A percentile compares a stretch with the other conserved stretches of the same genome.
phyloP scores from a whole-genome alignment of 345 rosid species.

The Streptanthus diversifolius region DNA sequence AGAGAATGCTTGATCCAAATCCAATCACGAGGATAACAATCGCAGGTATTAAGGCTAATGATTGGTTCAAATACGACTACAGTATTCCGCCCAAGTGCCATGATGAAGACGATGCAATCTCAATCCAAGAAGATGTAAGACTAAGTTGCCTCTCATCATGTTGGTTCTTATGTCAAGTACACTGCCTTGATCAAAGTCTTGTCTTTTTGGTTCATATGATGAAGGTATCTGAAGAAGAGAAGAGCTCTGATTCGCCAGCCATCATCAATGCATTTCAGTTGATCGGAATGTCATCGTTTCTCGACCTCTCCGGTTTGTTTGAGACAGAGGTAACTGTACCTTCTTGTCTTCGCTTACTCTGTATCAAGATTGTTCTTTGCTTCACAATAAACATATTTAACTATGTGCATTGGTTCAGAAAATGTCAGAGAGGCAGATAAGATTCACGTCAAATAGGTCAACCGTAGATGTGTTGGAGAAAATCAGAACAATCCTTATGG shows the following conservation, averaged over 20 bases:
- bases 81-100: conserved; percentile 44
- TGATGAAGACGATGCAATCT: conserved; percentile 51
- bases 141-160: neutral
- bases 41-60: conserved; percentile 50
- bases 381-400: neutral
- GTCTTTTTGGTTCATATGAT: neutral
- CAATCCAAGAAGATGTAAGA: conserved; percentile 54
- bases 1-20: conserved; percentile 80
- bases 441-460: conserved; percentile 69
- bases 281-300: conserved; percentile 88
- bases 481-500: conserved; percentile 48
- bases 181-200: neutral
- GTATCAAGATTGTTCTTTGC: neutral
- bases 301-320: conserved; percentile 86
- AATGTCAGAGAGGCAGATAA: conserved; percentile 72
- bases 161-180: neutral
- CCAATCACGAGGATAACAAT: conserved; percentile 62
- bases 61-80: conserved; percentile 74
- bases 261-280: conserved; percentile 81
- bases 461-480: conserved; percentile 60
- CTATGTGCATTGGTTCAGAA: conserved; percentile 39
- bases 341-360: neutral
- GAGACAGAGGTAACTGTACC: conserved; percentile 60
- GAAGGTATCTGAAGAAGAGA: conserved; percentile 48
- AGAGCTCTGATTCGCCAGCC: conserved; percentile 42